Percentiles rank a stretch among this genome's conserved stretches.
phyloP scores from a whole-genome alignment of 805 yeast species.

The Saturnispora hagleri region DNA sequence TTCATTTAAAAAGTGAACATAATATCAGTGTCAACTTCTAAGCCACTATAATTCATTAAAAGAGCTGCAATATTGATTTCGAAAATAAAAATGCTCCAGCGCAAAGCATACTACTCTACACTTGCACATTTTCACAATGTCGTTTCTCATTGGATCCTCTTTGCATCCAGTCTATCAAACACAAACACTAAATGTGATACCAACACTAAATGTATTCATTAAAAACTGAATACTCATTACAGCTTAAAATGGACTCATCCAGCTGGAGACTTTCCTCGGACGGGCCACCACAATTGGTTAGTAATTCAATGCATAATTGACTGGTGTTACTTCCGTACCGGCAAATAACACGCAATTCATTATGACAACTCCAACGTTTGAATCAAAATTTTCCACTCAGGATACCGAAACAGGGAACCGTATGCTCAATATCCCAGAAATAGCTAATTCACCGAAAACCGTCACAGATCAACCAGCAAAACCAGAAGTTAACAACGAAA shows the following conservation, averaged over 20 bases:
- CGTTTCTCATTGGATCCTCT: no score
- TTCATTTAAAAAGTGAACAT: no score
- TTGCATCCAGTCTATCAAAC: not conserved
- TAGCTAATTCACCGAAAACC: slow-evolving; percentile 3
- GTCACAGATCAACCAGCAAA: not conserved
- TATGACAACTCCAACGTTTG: not conserved
- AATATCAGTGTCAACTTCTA: no score
- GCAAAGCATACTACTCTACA: no score
- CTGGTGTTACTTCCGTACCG: not conserved
- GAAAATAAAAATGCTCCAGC: no score
- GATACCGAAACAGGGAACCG: not conserved
- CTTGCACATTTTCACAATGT: no score
- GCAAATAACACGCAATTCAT: not conserved
- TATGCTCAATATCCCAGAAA: slow-evolving; percentile 5
- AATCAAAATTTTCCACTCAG: not conserved
- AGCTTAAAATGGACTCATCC: not conserved
- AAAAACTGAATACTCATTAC: not conserved
- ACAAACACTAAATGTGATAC: not conserved
- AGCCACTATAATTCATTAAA: no score
- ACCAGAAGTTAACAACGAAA: not conserved
- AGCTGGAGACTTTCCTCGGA: not conserved
- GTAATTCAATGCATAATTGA: not conserved
- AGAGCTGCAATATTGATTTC: no score
- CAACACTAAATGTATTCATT: not conserved
- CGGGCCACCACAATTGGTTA: no score